phyloP scores from a whole-genome alignment of 306 rosid species.

The Calophaca sinica region DNA sequence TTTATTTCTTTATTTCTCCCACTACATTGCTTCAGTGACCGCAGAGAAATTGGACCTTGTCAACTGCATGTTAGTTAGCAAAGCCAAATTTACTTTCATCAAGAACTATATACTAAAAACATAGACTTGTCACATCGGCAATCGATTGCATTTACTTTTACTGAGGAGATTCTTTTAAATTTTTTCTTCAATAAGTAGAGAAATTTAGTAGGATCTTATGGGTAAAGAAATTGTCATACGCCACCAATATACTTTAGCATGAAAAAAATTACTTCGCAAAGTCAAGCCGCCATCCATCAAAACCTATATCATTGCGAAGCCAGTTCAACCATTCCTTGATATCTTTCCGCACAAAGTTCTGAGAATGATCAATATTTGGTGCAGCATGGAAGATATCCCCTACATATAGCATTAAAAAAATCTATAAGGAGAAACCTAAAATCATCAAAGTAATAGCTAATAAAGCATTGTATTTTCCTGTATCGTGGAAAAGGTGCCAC shows the following conservation, averaged over 20 bases:
- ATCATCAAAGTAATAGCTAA: slow-evolving; percentile 20
- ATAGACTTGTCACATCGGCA: not conserved
- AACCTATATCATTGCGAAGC: slow-evolving; percentile 79
- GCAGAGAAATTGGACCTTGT: not conserved
- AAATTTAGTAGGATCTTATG: slow-evolving; percentile 2
- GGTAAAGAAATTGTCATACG: slow-evolving; percentile 9
- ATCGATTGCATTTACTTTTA: slow-evolving; percentile 23
- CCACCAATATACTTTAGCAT: slow-evolving; percentile 25
- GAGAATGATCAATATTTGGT: slow-evolving; percentile 86
- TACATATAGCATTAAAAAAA: slow-evolving; percentile 45
- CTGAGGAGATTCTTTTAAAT: not conserved
- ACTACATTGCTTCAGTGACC: no score
- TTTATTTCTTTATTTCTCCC: no score
- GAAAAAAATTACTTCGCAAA: slow-evolving; percentile 63
- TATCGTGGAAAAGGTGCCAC: slow-evolving; percentile 35
- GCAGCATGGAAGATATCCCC: slow-evolving; percentile 87
- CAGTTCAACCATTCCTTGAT: slow-evolving; percentile 77
- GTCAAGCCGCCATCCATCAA: slow-evolving; percentile 88
- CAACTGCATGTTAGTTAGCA: slow-evolving; percentile 9
- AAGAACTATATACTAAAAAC: not conserved
- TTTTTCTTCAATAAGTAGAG: not conserved
- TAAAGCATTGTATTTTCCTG: slow-evolving; percentile 12
- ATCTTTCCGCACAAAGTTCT: slow-evolving; percentile 72
- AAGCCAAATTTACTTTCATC: slow-evolving; percentile 10
- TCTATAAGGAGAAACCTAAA: slow-evolving; percentile 9